Percentiles rank a stretch among this genome's conserved stretches.
Conservation (phyloP, 768 basidiomycete species). For the Tricholoma furcatifolium region DNA sequence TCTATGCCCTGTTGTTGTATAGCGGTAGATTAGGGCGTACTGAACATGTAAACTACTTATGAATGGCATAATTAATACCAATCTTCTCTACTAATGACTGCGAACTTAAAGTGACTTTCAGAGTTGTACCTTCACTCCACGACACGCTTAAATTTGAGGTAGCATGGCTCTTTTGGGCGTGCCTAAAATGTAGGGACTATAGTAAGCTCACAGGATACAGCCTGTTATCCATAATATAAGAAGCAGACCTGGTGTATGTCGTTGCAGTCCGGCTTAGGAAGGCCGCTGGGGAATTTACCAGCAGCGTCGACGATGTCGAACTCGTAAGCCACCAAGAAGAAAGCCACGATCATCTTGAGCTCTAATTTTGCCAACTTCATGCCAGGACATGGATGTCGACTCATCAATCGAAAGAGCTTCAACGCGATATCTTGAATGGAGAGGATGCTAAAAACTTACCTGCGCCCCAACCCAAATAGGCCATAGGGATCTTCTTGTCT, state of each 20-base stretch:
- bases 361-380: slow-evolving; percentile 36
- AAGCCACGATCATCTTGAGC: slow-evolving; percentile 31
- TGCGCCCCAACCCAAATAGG: no score
- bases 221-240: background rate
- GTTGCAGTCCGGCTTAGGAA: background rate
- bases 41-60: no score
- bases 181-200: slow-evolving; percentile 17
- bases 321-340: slow-evolving; percentile 30
- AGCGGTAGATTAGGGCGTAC: no score
- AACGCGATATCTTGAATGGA: no score
- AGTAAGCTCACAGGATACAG: background rate
- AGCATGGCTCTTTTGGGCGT: slow-evolving; percentile 22
- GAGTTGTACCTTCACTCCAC: no score
- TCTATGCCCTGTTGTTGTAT: no score
- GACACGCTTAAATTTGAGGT: slow-evolving; percentile 22
- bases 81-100: no score
- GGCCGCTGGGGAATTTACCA: slow-evolving; percentile 19
- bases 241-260: background rate
- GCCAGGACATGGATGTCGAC: slow-evolving; percentile 12
- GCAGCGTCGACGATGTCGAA: slow-evolving; percentile 28
- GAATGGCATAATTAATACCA: no score
- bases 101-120: no score
- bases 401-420: no score
- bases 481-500: no score
- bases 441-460: no score